A percentile compares a stretch with the other conserved stretches of the same genome.
Evolutionary conservation across 129 eudicot species (phyloP).

Genomic region (Scalesia atractyloides): DNA sequence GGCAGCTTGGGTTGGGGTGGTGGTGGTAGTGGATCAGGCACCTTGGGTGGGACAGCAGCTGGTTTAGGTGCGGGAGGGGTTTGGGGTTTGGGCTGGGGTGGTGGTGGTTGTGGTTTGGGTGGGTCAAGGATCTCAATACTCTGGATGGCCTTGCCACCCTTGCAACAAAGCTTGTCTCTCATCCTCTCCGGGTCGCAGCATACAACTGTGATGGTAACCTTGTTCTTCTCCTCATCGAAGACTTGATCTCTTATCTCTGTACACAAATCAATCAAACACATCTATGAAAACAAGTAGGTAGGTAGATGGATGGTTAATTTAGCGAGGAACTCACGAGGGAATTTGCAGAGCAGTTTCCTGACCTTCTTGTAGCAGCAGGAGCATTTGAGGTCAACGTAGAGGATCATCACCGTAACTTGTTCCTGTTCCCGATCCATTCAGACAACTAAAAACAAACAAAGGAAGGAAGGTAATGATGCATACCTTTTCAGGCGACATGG

Average conservation of each 20-base stretch:
- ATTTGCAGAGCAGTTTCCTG: slow-evolving; percentile 71
- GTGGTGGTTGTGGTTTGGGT: slow-evolving; percentile 8
- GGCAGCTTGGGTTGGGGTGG: slow-evolving; percentile 19
- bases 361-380: slow-evolving; percentile 80
- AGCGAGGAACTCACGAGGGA: slow-evolving; percentile 59
- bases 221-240: slow-evolving; percentile 64
- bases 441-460: neutral
- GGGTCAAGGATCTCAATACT: slow-evolving; percentile 60
- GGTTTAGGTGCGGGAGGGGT: slow-evolving; percentile 7
- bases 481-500: slow-evolving; percentile 48
- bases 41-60: neutral
- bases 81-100: slow-evolving; percentile 18
- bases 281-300: neutral
- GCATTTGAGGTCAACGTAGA: slow-evolving; percentile 84
- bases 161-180: slow-evolving; percentile 70
- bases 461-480: neutral
- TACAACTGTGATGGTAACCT: slow-evolving; percentile 63
- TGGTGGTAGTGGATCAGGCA: slow-evolving; percentile 3
- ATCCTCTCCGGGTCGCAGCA: slow-evolving; percentile 86
- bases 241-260: slow-evolving; percentile 77
- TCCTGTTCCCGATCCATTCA: neutral
- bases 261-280: slow-evolving; percentile 24
- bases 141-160: slow-evolving; percentile 60
- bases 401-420: slow-evolving; percentile 65
- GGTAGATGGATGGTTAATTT: neutral